These are phyloP conservation scores for Aspergillus biplanus DNA, from an alignment of 495 filamentous ascomycete species.

Conservation along the genomic window DNA sequence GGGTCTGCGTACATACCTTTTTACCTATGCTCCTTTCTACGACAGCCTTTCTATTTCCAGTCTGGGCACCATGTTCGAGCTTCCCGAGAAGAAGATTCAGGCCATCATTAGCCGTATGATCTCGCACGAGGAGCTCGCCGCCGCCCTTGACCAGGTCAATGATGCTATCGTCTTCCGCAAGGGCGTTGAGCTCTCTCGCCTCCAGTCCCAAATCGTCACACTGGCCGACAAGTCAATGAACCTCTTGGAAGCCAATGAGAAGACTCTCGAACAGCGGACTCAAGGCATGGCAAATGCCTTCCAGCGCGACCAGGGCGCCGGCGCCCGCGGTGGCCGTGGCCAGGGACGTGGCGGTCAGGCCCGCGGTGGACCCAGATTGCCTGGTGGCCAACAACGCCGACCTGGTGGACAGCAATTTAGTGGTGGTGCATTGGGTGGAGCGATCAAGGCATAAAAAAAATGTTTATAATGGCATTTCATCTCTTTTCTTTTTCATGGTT, in stretches of 20 bases:
- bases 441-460: slow-evolving; percentile 62
- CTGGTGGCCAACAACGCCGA: slow-evolving; percentile 54
- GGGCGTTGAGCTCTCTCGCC: slow-evolving; percentile 93
- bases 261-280: slow-evolving; percentile 93
- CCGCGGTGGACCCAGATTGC: slow-evolving; percentile 62
- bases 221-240: slow-evolving; percentile 94
- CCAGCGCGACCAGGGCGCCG: slow-evolving; percentile 79
- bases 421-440: slow-evolving; percentile 65
- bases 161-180: slow-evolving; percentile 98
- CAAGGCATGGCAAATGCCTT: slow-evolving; percentile 95
- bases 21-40: slow-evolving; percentile 99
- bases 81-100: slow-evolving; percentile 82
- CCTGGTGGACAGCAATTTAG: slow-evolving; percentile 65
- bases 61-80: slow-evolving; percentile 93
- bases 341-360: slow-evolving; percentile 66
- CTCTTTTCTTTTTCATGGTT: slow-evolving; percentile 34
- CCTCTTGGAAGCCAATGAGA: slow-evolving; percentile 96
- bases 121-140: slow-evolving; percentile 95
- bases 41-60: slow-evolving; percentile 88
- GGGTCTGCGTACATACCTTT: slow-evolving; percentile 96
- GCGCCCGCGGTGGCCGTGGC: slow-evolving; percentile 71
- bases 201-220: slow-evolving; percentile 93
- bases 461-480: slow-evolving; percentile 47
- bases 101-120: slow-evolving; percentile 99
- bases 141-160: slow-evolving; percentile 97